Evolutionary conservation across 495 filamentous ascomycete genomes (phyloP), one percentile per base, ranked within the genome.

Genomic region (Glonium stellatum): DNA sequence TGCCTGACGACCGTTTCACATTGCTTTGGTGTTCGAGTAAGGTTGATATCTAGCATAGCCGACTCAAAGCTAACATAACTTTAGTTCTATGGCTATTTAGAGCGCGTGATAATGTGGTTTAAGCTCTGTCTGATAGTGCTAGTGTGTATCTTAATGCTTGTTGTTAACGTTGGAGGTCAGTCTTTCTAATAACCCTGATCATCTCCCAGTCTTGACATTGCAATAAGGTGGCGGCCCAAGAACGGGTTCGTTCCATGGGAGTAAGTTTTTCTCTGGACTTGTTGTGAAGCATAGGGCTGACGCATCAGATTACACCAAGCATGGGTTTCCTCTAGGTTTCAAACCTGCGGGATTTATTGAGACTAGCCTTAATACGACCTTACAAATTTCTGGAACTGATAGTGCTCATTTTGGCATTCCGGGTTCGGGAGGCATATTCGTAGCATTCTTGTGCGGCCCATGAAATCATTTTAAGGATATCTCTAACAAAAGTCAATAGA

Each of bases 81-180:
- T 5, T 48, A 61, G 59, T 36, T 62, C 15, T 62, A 62, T 37
- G 60, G 60, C 10, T 57, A 57, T 19, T 53, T 62, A 6, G 60
- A 62, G 31, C 13, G 60, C 12, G 60, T 58, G 36, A 25, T 62
- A 12, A 62, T 62, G 60, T 51, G 54, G 44, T 62, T 57, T 48
- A 62, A 62, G 55, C 34, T 62, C 5, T 31, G 44, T n/a, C 27
- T 62, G 54, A 53, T 57, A 23, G 31, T 62, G 5, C 47, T 62
- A 13, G 54, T 58, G 4, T 57, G 54, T 37, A 22, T 62, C 21
- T 12, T 62, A 1, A 42, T 46, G 54, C 25, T 62, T 23, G 46
- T 58, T 37, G 46, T 62, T 23, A 62, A 62, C 21, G 27, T 39
- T n/a, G 60, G 60, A 58, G 60, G 60, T 62, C 21, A 18, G 44